phyloP scores from a whole-genome alignment of 2,329 filamentous ascomycete species.

The Cryphonectria parasitica region DNA sequence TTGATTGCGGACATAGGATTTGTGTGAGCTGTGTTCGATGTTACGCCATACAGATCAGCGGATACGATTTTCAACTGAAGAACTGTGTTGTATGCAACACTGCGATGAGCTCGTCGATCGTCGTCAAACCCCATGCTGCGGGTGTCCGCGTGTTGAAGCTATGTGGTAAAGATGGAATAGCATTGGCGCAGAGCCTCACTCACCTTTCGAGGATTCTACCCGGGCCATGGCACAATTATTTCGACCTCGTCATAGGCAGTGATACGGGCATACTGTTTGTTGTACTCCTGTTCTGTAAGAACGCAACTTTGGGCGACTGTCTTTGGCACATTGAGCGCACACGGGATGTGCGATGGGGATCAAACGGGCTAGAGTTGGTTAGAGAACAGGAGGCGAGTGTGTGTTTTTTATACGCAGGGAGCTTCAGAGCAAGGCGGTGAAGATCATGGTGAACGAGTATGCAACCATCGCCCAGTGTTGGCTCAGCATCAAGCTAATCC shows the following conservation, averaged over 20 bases:
- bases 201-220: background rate
- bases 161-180: background rate
- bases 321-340: background rate
- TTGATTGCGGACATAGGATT: background rate
- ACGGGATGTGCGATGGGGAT: background rate
- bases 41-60: background rate
- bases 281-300: background rate
- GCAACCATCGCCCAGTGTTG: background rate
- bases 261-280: background rate
- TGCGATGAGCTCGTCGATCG: background rate
- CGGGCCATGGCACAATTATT: background rate
- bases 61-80: background rate
- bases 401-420: background rate
- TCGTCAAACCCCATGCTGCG: background rate
- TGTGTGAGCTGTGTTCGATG: background rate
- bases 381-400: background rate
- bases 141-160: background rate
- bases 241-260: background rate
- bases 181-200: background rate
- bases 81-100: background rate
- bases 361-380: background rate
- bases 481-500: no score
- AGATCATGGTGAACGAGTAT: background rate
- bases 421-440: background rate
- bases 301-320: background rate